Percentiles rank a stretch among this genome's conserved stretches.
These are phyloP conservation scores for Hericium alpestre DNA, from an alignment of 768 basidiomycete genomes.

Conservation along the genomic window DNA sequence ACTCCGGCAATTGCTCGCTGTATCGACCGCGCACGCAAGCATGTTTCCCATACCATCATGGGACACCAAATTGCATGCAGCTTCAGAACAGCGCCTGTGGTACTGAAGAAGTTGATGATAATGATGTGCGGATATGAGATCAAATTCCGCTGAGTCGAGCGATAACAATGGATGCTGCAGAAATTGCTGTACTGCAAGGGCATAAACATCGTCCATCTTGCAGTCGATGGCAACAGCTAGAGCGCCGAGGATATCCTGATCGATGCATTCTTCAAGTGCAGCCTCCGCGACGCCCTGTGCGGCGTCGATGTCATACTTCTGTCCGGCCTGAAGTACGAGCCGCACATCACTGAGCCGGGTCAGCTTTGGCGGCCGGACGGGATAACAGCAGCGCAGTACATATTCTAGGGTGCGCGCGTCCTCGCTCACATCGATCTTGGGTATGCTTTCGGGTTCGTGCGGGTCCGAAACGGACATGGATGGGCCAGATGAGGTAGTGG, in stretches of 20 bases:
- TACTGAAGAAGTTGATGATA: background rate
- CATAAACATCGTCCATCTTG: background rate
- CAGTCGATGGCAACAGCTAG: conserved; percentile 1
- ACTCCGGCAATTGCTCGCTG: too few species aligned
- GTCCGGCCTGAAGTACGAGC: conserved; percentile 2
- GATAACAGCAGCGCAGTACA: conserved; percentile 6
- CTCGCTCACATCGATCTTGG: background rate
- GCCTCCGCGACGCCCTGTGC: background rate
- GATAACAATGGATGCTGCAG: background rate
- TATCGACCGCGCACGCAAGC: too few species aligned
- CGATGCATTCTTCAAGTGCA: background rate
- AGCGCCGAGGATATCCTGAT: conserved; percentile 7
- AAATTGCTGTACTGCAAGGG: background rate
- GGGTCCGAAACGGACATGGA: too few species aligned
- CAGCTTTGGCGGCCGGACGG: background rate
- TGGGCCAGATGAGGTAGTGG: background rate
- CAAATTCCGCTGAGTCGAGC: background rate
- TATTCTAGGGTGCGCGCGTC: conserved; percentile 3
- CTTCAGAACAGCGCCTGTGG: background rate
- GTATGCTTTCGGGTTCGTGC: too few species aligned
- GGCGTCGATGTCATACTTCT: conserved; percentile 6
- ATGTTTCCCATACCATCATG: too few species aligned
- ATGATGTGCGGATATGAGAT: background rate
- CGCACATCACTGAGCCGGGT: background rate
- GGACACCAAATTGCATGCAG: background rate